Conservation (phyloP, 1,284 basidiomycete genomes). For the Ganoderma boninense region DNA sequence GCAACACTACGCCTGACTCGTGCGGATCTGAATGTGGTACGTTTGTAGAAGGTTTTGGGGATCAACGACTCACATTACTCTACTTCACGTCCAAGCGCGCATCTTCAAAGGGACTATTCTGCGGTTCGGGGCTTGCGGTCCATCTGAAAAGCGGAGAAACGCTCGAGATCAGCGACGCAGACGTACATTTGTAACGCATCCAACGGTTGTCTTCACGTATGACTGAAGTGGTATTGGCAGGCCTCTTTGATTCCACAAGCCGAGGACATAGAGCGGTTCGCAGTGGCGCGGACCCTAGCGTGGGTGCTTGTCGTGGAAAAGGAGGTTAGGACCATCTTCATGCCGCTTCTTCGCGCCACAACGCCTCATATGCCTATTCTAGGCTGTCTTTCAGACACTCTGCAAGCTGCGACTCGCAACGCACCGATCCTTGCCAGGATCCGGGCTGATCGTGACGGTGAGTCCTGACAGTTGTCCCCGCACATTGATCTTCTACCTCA, state of each 20-base stretch:
- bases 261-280: slow-evolving; percentile 73
- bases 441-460: slow-evolving; percentile 79
- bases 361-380: slow-evolving; percentile 3
- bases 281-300: slow-evolving; percentile 57
- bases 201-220: background rate
- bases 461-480: background rate
- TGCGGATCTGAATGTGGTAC: slow-evolving; percentile 82
- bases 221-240: slow-evolving; percentile 48
- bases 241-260: slow-evolving; percentile 78
- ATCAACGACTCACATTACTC: background rate
- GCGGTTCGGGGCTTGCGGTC: slow-evolving; percentile 70
- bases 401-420: slow-evolving; percentile 63
- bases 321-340: slow-evolving; percentile 62
- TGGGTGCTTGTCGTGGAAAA: slow-evolving; percentile 94
- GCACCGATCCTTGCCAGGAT: slow-evolving; percentile 56
- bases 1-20: slow-evolving; percentile 81
- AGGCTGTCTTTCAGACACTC: slow-evolving; percentile 92
- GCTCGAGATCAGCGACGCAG: slow-evolving; percentile 60
- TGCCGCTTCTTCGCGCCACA: background rate
- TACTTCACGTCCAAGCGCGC: slow-evolving; percentile 54
- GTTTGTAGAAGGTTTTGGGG: slow-evolving; percentile 27
- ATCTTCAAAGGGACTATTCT: slow-evolving; percentile 86
- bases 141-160: slow-evolving; percentile 62
- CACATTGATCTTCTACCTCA: background rate
- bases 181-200: slow-evolving; percentile 51